Conservation (phyloP, 768 basidiomycete species). For the Boletus sp. region DNA sequence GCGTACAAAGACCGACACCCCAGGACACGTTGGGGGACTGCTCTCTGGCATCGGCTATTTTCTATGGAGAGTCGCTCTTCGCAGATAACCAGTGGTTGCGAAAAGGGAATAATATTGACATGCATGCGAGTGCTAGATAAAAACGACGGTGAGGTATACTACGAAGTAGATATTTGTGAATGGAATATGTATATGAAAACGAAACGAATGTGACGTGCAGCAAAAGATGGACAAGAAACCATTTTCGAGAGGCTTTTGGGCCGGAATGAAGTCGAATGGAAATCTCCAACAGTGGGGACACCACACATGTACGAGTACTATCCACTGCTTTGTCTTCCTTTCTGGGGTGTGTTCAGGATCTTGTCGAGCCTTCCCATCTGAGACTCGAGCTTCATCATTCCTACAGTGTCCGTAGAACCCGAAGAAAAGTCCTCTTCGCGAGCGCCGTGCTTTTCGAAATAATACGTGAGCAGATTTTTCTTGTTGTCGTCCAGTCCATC, state of each 20-base stretch:
- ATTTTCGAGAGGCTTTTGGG: neutral
- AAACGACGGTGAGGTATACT: conserved; percentile 9
- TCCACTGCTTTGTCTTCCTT: conserved; percentile 15
- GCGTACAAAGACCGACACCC: conserved; percentile 53
- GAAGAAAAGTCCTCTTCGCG: conserved; percentile 44
- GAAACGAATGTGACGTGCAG: conserved; percentile 15
- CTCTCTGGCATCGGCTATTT: conserved; percentile 59
- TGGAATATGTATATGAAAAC: conserved; percentile 11
- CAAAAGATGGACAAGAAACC: neutral
- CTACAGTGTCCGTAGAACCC: conserved; percentile 34
- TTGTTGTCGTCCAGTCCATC: conserved; percentile 86
- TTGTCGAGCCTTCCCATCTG: conserved; percentile 80
- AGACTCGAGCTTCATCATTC: conserved; percentile 70
- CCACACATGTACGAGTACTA: neutral
- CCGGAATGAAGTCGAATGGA: neutral
- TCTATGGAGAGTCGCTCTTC: conserved; percentile 28
- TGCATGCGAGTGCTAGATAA: conserved; percentile 2
- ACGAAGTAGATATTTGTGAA: neutral
- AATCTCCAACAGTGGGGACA: neutral
- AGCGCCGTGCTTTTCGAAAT: conserved; percentile 84
- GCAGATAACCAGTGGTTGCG: conserved; percentile 17
- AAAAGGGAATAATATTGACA: conserved; percentile 7
- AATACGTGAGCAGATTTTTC: conserved; percentile 84
- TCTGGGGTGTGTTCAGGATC: conserved; percentile 71
- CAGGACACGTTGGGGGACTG: conserved; percentile 69